Percentiles rank a stretch among this genome's conserved stretches.
Evolutionary conservation across 1,284 basidiomycete genomes (phyloP).

Genomic region (Boletellus sp.): DNA sequence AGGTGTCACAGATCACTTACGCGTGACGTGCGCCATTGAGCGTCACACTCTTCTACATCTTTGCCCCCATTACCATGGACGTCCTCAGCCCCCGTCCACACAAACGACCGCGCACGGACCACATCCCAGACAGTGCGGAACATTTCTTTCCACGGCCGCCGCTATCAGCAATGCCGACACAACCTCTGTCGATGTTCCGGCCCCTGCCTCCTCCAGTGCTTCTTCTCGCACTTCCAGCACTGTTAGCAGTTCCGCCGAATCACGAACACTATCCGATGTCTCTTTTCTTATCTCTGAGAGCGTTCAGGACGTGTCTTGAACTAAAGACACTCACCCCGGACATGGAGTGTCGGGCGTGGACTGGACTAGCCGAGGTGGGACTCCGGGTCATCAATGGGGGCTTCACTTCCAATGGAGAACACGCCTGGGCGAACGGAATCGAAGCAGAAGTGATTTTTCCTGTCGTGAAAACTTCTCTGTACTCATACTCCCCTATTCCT

Average conservation of each 20-base stretch:
- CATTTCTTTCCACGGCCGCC: neutral
- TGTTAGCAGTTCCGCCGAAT: constrained; percentile 60
- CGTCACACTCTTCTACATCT: constrained; percentile 19
- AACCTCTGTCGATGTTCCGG: constrained; percentile 10
- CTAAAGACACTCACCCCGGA: constrained; percentile 50
- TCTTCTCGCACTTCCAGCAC: constrained; percentile 55
- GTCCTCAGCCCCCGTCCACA: constrained; percentile 23
- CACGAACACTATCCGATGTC: constrained; percentile 53
- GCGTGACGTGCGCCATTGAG: constrained; percentile 22
- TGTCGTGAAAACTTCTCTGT: neutral
- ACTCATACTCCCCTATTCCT: constrained; percentile 2
- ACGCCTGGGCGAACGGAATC: constrained; percentile 46
- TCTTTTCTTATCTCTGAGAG: constrained; percentile 51
- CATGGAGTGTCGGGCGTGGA: constrained; percentile 67
- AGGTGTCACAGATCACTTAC: constrained; percentile 27
- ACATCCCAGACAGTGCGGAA: neutral
- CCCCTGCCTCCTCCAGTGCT: constrained; percentile 48
- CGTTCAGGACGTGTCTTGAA: constrained; percentile 52
- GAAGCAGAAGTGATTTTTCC: constrained; percentile 46
- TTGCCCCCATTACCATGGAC: constrained; percentile 19
- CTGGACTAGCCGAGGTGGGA: constrained; percentile 61
- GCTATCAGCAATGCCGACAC: neutral
- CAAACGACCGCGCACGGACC: constrained; percentile 25
- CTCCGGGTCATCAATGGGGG: constrained; percentile 50
- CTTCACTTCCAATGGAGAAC: constrained; percentile 36